These are phyloP conservation scores for Mimosa bimucronata DNA, from an alignment of 306 rosid species.

Conservation along the genomic window DNA sequence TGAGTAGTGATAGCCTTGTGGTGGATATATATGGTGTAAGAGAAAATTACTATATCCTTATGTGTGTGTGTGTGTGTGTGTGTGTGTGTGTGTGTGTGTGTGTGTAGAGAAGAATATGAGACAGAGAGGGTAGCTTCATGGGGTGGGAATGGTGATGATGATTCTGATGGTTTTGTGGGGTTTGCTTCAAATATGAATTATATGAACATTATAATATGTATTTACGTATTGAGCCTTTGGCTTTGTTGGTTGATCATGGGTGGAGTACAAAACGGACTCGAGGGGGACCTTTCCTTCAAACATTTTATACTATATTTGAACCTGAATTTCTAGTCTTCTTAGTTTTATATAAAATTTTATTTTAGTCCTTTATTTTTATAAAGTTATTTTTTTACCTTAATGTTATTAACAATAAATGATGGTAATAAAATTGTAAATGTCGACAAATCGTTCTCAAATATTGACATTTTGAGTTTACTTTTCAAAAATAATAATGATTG, in stretches of 20 bases:
- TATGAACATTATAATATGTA: conserved; percentile 30
- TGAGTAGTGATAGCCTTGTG: conserved; percentile 17
- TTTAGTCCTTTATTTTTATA: too few relatives aligned
- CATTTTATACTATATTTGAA: background rate
- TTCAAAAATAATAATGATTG: too few relatives aligned
- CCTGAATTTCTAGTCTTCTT: too few relatives aligned
- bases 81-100: conserved; percentile 43
- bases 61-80: conserved; percentile 34
- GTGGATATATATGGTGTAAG: conserved; percentile 3
- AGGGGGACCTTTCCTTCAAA: conserved; percentile 67
- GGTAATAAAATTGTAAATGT: too few relatives aligned
- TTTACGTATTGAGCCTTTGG: conserved; percentile 23
- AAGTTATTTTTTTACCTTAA: too few relatives aligned
- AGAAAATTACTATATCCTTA: conserved; percentile 37
- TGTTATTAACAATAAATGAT: too few relatives aligned
- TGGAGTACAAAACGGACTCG: conserved; percentile 97
- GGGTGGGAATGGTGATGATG: conserved; percentile 74
- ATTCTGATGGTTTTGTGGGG: conserved; percentile 55
- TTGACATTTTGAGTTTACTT: too few relatives aligned
- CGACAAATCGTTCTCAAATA: too few relatives aligned
- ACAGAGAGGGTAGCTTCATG: conserved; percentile 51
- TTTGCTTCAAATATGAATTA: conserved; percentile 75
- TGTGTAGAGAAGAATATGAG: background rate
- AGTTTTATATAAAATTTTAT: too few relatives aligned
- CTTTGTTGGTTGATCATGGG: conserved; percentile 75